These are phyloP conservation scores for Leucocoprinus sp. DNA, from an alignment of 768 basidiomycete species.

Conservation along the genomic window DNA sequence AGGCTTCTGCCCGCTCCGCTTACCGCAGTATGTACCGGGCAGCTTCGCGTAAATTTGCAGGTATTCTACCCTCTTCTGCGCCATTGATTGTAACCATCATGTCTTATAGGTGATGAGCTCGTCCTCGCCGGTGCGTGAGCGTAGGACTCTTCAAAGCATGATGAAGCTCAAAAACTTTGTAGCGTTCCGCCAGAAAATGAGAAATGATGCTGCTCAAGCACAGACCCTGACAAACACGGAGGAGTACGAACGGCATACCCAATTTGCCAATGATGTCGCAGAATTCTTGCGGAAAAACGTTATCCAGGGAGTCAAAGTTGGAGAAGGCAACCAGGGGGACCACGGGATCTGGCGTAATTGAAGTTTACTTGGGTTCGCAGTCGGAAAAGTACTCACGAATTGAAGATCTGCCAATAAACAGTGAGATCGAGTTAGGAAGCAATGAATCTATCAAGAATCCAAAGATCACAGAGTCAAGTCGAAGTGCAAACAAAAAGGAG, in stretches of 20 bases:
- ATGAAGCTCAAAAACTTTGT: slow-evolving; percentile 7
- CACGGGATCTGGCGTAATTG: slow-evolving; percentile 53
- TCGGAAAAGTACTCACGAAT: neutral
- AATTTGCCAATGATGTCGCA: slow-evolving; percentile 65
- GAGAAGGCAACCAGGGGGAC: slow-evolving; percentile 19
- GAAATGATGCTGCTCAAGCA: slow-evolving; percentile 43
- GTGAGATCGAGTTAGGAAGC: slow-evolving; percentile 80
- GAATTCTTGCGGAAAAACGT: slow-evolving; percentile 71
- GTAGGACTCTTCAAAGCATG: neutral
- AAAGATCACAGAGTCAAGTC: slow-evolving; percentile 36
- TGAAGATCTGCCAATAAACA: slow-evolving; percentile 62
- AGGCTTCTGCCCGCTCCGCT: slow-evolving; percentile 61
- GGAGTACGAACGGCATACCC: slow-evolving; percentile 44
- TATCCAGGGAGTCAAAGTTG: slow-evolving; percentile 64
- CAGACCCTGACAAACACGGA: slow-evolving; percentile 35
- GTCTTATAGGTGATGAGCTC: slow-evolving; percentile 41
- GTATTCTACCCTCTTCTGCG: slow-evolving; percentile 23
- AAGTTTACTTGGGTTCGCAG: neutral
- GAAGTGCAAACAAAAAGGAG: slow-evolving; percentile 34
- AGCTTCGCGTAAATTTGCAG: slow-evolving; percentile 57
- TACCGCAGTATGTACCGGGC: slow-evolving; percentile 69
- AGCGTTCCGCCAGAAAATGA: slow-evolving; percentile 74
- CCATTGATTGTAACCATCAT: slow-evolving; percentile 5
- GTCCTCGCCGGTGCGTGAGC: slow-evolving; percentile 41
- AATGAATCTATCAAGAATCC: slow-evolving; percentile 73